These are phyloP conservation scores for Agrocybe pediades DNA, from an alignment of 768 basidiomycete genomes.

Conservation along the genomic window DNA sequence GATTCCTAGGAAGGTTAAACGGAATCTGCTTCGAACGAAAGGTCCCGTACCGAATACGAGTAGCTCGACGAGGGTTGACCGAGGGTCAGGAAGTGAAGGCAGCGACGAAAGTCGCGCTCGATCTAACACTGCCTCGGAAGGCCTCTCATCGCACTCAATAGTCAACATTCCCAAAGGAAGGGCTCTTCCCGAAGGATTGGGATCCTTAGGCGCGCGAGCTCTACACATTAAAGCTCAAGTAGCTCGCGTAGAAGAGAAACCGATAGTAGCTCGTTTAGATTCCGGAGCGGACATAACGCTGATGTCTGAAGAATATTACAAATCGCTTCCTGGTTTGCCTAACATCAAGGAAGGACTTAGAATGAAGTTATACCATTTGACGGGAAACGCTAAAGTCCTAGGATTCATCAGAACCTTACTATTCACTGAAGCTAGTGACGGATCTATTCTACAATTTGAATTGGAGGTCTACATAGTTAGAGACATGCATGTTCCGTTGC, in stretches of 20 bases:
- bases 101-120: not conserved
- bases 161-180: not conserved
- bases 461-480: slow-evolving; percentile 25
- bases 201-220: too few species aligned
- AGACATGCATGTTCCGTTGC: slow-evolving; percentile 19
- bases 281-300: too few species aligned
- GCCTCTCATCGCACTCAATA: not conserved
- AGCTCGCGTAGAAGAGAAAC: too few species aligned
- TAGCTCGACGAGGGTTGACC: not conserved
- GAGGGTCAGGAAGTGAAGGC: too few species aligned
- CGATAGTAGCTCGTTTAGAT: not conserved
- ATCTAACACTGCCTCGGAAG: not conserved
- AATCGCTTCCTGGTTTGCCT: slow-evolving; percentile 6
- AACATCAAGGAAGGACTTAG: slow-evolving; percentile 15
- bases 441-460: slow-evolving; percentile 13
- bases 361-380: too few species aligned
- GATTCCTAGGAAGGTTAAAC: too few species aligned
- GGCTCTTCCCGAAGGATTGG: not conserved
- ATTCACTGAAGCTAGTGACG: slow-evolving; percentile 1
- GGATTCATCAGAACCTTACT: slow-evolving; percentile 13
- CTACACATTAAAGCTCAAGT: too few species aligned
- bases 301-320: slow-evolving; percentile 14
- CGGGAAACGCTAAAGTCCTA: slow-evolving; percentile 4
- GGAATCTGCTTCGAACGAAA: not conserved
- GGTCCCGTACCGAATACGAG: too few species aligned